Evolutionary conservation across 225 moss, liverwort and hornwort genomes (phyloP), one percentile per base, ranked within the genome.

Genomic region (Straminergon stramineum): DNA sequence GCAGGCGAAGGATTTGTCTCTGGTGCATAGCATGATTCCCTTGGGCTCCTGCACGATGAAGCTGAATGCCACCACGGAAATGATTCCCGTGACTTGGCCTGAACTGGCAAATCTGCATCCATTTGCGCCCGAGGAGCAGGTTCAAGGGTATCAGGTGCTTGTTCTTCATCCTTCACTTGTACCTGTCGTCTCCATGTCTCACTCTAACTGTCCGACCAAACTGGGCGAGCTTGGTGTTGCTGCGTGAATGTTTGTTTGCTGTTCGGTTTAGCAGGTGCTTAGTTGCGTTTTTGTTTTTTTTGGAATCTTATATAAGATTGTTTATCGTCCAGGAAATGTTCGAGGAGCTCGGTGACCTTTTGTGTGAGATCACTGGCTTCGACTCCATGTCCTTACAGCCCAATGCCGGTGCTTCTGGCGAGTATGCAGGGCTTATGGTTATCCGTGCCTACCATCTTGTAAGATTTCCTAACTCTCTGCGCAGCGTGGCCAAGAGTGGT

Each of bases 11-110:
- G 99, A 99, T 84, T 85, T 99, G 91, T 99, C 99, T 52, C 78
- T 99, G 86, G 94, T 95, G 62, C 99, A 99, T 90, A 99, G 99
- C 94, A 99, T 99, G 99, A 99, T 99, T 88, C 97, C 99, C 20
- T 93, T 99, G 87, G 99, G 99, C 41, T 97, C 97, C 62, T 99
- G 99, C 92, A 99, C 99, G 78, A 99, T 99, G 97, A 99, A 99
- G 91, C 89, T 99, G 81, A 99, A 99, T 81, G 95, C 99, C 37
- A 97, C 96, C 23, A 95, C 97, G 37, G 99, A 99, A 93, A 99
- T 99, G 99, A 94, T 99, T 67, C 99, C 99, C 26, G 85, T 99
- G 23, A 96, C 97, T 30, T 99, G 96, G 96, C 99, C 99, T 39
- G 99, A 99, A 76, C 89, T 97, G 55, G 97, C 99, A 57, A 94